Base-by-base conservation (phyloP, 73 alveolate genomes). In the Paramecium biaurelia region DNA sequence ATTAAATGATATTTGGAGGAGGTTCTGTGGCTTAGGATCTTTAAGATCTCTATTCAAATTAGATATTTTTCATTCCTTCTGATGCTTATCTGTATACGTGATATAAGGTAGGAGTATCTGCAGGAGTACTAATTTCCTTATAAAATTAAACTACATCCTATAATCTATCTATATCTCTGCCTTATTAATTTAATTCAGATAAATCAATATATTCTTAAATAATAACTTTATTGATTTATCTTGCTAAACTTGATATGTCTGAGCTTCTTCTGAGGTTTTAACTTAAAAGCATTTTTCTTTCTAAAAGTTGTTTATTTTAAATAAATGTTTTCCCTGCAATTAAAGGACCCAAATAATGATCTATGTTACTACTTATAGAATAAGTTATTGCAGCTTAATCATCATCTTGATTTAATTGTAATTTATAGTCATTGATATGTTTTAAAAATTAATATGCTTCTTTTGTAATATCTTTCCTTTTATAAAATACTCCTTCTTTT, bases 391-490 rank as follows among this genome's bases (percentile, higher is more conserved):
- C 47, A 38, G 47, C 47, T 38, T 38, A 38, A 38, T 38, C 47
- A 38, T 72, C 56, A 30, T 72, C 58, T 32, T 21, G 11, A 0
- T 18, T 35, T 28, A 12, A 28, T 72, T 28, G 28, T 32, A 79
- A 7, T 34, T 79, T 79, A 18, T 37, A 38, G 1, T 41, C 74
- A 21, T 79, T 42, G 7, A 79, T 79, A 15, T 18, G 26, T 42
- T 79, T 79, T 79, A 79, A 11, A 21, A 45, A 42, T n/a, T 79
- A n/a, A 23, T 23, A 79, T 7, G 68, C 90, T 11, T 79, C 90
- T 14, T 47, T 79, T 10, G 90, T 20, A 5, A 79, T 26, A 11
- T 79, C 47, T n/a, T 21, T 21, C 14, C 47, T 72, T 10, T 79
- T 79, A 4, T 4, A 8, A 20, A 10, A 20, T 24, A 45, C 72